A percentile compares a stretch with the other conserved stretches of the same genome.
phyloP scores from a whole-genome alignment of 2,329 filamentous ascomycete species.

The Trichoderma sp. region DNA sequence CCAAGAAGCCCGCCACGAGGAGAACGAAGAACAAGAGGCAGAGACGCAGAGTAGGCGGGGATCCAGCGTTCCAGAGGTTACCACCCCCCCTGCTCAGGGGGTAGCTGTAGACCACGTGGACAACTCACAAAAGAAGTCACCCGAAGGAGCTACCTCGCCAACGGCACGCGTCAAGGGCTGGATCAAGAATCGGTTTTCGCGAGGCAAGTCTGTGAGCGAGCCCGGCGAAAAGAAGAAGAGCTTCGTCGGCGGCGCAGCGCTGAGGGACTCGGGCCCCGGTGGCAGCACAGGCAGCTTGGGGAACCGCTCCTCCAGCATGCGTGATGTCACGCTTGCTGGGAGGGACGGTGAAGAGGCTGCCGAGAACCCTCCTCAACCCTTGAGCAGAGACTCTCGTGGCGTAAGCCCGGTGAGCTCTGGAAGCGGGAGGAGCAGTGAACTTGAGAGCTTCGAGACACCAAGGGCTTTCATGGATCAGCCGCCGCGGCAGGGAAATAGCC shows the following conservation, averaged over 20 bases:
- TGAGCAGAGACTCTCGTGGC: slow-evolving; percentile 31
- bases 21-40: slow-evolving; percentile 13
- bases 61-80: neutral
- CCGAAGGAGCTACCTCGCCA: slow-evolving; percentile 29
- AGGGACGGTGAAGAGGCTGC: slow-evolving; percentile 28
- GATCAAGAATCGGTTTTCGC: slow-evolving; percentile 53
- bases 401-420: slow-evolving; percentile 37
- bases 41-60: neutral
- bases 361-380: slow-evolving; percentile 18
- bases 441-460: slow-evolving; percentile 37
- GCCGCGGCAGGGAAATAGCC: slow-evolving; percentile 46
- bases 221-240: slow-evolving; percentile 36
- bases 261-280: slow-evolving; percentile 43
- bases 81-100: neutral
- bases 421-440: slow-evolving; percentile 10
- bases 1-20: slow-evolving; percentile 5
- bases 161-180: slow-evolving; percentile 49
- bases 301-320: slow-evolving; percentile 42
- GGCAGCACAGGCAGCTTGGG: slow-evolving; percentile 45
- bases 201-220: slow-evolving; percentile 40
- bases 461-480: slow-evolving; percentile 34
- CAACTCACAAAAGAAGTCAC: neutral
- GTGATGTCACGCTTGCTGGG: slow-evolving; percentile 47
- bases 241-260: slow-evolving; percentile 51
- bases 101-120: neutral